Evolutionary conservation across 768 basidiomycete genomes (phyloP).

Genomic region (Leccinum boreale): DNA sequence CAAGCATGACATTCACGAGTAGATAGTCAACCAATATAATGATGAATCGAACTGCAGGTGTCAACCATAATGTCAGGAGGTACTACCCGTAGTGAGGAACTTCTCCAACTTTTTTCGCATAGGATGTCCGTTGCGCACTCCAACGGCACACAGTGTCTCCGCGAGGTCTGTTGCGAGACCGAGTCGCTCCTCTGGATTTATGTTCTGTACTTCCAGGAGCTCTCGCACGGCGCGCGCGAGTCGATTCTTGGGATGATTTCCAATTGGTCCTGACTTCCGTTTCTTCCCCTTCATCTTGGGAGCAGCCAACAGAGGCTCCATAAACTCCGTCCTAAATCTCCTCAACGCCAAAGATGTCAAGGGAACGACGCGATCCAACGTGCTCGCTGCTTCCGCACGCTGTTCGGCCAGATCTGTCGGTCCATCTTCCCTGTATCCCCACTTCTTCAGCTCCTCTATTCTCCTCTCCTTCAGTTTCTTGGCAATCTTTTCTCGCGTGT

Average conservation of each 20-base stretch:
- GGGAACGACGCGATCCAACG: conserved; percentile 62
- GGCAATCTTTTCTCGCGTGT: conserved; percentile 59
- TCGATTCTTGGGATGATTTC: conserved; percentile 53
- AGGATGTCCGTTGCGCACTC: conserved; percentile 62
- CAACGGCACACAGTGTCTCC: conserved; percentile 46
- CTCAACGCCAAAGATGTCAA: conserved; percentile 64
- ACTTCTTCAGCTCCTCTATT: conserved; percentile 60
- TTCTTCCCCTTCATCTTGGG: conserved; percentile 57
- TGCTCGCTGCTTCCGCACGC: conserved; percentile 71
- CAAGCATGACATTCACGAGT: neutral
- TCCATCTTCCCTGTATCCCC: conserved; percentile 61
- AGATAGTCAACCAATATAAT: conserved; percentile 2
- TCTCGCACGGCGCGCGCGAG: conserved; percentile 66
- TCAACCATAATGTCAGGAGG: conserved; percentile 1
- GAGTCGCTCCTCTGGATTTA: conserved; percentile 44
- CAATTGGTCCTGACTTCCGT: conserved; percentile 42
- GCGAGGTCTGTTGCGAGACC: conserved; percentile 50
- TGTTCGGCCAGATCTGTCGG: conserved; percentile 57
- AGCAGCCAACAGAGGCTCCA: conserved; percentile 63
- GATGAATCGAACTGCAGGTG: neutral
- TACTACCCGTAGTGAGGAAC: conserved; percentile 33
- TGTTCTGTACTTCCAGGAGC: conserved; percentile 52
- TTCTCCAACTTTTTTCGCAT: conserved; percentile 67
- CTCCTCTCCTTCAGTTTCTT: conserved; percentile 53
- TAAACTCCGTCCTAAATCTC: conserved; percentile 67